These are phyloP conservation scores for Trichoderma sp. DNA, from an alignment of 2,329 filamentous ascomycete species.

Conservation along the genomic window DNA sequence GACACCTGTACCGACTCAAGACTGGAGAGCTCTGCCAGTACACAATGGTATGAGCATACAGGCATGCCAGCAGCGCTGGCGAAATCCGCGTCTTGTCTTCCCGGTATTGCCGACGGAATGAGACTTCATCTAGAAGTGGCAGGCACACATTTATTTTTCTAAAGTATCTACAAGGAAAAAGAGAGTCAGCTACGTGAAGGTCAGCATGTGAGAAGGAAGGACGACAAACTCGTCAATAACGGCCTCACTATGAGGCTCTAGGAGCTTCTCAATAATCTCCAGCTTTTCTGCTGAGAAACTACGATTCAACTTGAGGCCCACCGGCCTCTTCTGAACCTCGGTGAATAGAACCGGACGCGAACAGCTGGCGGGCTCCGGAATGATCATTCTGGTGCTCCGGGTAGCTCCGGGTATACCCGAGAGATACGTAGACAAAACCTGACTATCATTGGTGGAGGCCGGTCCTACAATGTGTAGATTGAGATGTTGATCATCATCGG, in stretches of 20 bases:
- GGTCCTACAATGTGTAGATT: conserved; percentile 59
- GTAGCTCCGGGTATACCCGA: conserved; percentile 33
- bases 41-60: conserved; percentile 57
- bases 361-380: conserved; percentile 32
- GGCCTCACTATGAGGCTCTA: conserved; percentile 53
- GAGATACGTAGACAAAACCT: conserved; percentile 59
- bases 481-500: conserved; percentile 38
- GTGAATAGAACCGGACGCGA: conserved; percentile 46
- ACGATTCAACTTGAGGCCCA: conserved; percentile 40
- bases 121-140: conserved; percentile 56
- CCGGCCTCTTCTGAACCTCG: conserved; percentile 45
- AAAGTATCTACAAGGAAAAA: conserved; percentile 46
- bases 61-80: conserved; percentile 53
- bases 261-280: conserved; percentile 56
- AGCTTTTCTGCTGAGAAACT: conserved; percentile 47
- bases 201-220: background rate
- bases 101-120: conserved; percentile 49
- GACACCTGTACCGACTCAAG: conserved; percentile 46
- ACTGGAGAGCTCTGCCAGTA: conserved; percentile 54
- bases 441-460: conserved; percentile 57
- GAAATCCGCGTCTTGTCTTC: conserved; percentile 49
- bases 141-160: conserved; percentile 58
- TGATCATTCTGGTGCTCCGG: conserved; percentile 31
- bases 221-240: conserved; percentile 43
- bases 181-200: conserved; percentile 28